phyloP scores from a whole-genome alignment of 2,329 filamentous ascomycete species.

The Sarocladiaceae sp. region DNA sequence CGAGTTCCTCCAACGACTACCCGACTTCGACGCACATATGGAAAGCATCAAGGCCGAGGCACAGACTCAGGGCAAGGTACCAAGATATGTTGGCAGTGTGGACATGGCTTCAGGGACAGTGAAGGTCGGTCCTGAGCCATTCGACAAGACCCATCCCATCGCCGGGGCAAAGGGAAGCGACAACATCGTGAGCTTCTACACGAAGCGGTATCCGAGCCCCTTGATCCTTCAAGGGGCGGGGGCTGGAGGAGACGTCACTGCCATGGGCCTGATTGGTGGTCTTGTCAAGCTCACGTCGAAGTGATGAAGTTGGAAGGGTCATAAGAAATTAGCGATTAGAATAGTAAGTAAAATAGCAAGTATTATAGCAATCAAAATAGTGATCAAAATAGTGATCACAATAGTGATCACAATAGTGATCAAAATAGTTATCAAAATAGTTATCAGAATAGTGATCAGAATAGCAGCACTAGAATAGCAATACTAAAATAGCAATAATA shows the following conservation, averaged over 20 bases:
- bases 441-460: too few relatives aligned
- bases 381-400: too few relatives aligned
- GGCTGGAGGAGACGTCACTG: conserved; percentile 91
- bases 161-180: conserved; percentile 94
- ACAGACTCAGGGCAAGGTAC: conserved; percentile 82
- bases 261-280: conserved; percentile 95
- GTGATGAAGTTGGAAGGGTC: too few relatives aligned
- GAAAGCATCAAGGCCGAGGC: conserved; percentile 82
- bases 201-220: conserved; percentile 84
- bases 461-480: too few relatives aligned
- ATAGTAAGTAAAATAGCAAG: too few relatives aligned
- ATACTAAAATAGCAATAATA: too few relatives aligned
- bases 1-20: conserved; percentile 79
- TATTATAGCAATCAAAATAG: too few relatives aligned
- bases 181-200: conserved; percentile 99
- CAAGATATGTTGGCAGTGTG: conserved; percentile 90
- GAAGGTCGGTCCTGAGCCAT: conserved; percentile 89
- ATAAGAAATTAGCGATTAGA: too few relatives aligned
- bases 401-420: too few relatives aligned
- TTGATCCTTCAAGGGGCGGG: conserved; percentile 93
- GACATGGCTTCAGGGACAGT: conserved; percentile 77
- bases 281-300: conserved; percentile 81
- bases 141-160: conserved; percentile 84
- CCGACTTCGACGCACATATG: conserved; percentile 85
- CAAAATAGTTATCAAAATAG: too few relatives aligned